Base-by-base conservation (phyloP, 2,329 filamentous ascomycete species). In the Metarhizium brunneum region DNA sequence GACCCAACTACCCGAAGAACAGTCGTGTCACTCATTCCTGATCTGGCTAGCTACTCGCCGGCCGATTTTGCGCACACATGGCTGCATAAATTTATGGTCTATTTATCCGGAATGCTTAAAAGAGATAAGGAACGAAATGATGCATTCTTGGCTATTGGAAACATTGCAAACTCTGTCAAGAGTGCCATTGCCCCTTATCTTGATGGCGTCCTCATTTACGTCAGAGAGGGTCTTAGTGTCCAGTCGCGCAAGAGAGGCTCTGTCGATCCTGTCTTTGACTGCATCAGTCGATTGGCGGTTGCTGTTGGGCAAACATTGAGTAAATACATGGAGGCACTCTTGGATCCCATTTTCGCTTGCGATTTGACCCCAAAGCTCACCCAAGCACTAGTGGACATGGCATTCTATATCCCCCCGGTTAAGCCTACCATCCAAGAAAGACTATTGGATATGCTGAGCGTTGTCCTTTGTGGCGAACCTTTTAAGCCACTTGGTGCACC, bases 311-410 rank as follows among this genome's bases (percentile, higher is more conserved):
- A 99, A 73, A 94, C 92, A 0, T 78, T 99, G 54, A 97, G 90
- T 79, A 99, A 97, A 72, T 96, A 97, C 68, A 96, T 99, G 85
- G 92, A 96, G 68, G 89, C 92, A 13, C 76, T 99, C 32, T 80
- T 99, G 10, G 92, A 96, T 63, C 92, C 95, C 11, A 96, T 99
- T 57, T 99, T 99, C 71, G 92, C 90, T 16, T 99, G 94, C 68
- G 94, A 95, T 51, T 78, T 99, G 53, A 96, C 91, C 42, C 88
- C 92, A 56, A 94, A 95, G 62, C 80, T 99, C 29, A 96, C 92
- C 0, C 92, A 97, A 68, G 95, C 95, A 2, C 77, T 99, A 54
- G 92, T 97, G 25, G 95, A 99, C 66, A 96, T 99, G 89, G 94
- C 94, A 32, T 95, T 97, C 67, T 97, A 99, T 68, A 96, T 99